phyloP scores from a whole-genome alignment of 176 grass and related monocot species.

The Hordeum vulgare region MorexV3_pseudomolecules_assembly NC_058520.1:18530030-18530529 shows the following conservation, averaged over 20 bases:
- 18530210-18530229: not conserved
- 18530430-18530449: slow-evolving; percentile 25
- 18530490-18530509: slow-evolving; percentile 1
- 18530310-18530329: slow-evolving; percentile 62
- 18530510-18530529: slow-evolving; percentile 12
- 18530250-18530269: not conserved
- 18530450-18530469: not conserved
- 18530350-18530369: slow-evolving; percentile 86
- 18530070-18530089: slow-evolving; percentile 10
- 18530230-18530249: not conserved
- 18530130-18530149: not conserved
- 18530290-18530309: not conserved
- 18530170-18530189: not conserved
- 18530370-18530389: slow-evolving; percentile 83
- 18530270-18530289: not conserved
- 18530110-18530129: not conserved
- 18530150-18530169: not conserved
- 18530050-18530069: slow-evolving; percentile 99
- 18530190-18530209: not conserved
- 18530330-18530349: slow-evolving; percentile 92
- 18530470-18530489: not conserved
- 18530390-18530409: slow-evolving; percentile 85
- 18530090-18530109: not conserved
- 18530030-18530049: slow-evolving; percentile 83
- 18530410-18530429: slow-evolving; percentile 52